Evolutionary conservation across 176 grass and related monocot genomes (phyloP).

Genomic region (Musa itinerans): DNA sequence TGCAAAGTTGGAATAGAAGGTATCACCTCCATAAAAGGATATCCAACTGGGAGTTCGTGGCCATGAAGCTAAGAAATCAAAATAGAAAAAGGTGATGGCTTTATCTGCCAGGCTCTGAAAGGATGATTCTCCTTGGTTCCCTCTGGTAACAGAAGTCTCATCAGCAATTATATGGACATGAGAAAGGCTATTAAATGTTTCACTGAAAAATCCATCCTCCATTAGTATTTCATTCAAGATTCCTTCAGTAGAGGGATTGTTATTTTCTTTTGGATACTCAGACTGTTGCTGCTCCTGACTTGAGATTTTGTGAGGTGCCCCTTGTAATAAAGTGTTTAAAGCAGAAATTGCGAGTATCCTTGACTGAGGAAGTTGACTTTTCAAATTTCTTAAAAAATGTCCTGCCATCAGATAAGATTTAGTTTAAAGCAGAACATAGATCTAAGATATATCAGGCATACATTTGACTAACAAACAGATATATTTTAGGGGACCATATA

Average conservation of each 20-base stretch:
- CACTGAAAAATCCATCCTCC: conserved; percentile 68
- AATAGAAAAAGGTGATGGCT: conserved; percentile 88
- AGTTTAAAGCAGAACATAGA: conserved; percentile 8
- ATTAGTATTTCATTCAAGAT: conserved; percentile 64
- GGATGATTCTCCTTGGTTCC: conserved; percentile 56
- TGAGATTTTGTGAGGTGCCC: conserved; percentile 39
- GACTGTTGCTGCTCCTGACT: conserved; percentile 26
- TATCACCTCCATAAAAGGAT: conserved; percentile 48
- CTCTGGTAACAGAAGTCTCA: conserved; percentile 60
- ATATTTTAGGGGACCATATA: neutral
- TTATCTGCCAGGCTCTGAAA: conserved; percentile 77
- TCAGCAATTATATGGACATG: conserved; percentile 83
- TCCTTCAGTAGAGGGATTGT: conserved; percentile 29
- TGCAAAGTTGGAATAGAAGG: conserved; percentile 79
- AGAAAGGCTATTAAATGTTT: conserved; percentile 70
- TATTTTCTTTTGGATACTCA: conserved; percentile 27
- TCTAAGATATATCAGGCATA: conserved; percentile 1
- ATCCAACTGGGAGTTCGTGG: conserved; percentile 92
- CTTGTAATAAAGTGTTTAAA: conserved; percentile 79
- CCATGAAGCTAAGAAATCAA: conserved; percentile 89
- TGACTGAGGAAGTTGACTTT: conserved; percentile 93
- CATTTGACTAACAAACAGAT: neutral
- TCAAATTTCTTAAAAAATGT: conserved; percentile 89
- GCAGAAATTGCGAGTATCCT: conserved; percentile 97
- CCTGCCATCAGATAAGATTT: conserved; percentile 42